Conservation (phyloP, 106 monocot genomes). For the Acorus gramineus region DNA sequence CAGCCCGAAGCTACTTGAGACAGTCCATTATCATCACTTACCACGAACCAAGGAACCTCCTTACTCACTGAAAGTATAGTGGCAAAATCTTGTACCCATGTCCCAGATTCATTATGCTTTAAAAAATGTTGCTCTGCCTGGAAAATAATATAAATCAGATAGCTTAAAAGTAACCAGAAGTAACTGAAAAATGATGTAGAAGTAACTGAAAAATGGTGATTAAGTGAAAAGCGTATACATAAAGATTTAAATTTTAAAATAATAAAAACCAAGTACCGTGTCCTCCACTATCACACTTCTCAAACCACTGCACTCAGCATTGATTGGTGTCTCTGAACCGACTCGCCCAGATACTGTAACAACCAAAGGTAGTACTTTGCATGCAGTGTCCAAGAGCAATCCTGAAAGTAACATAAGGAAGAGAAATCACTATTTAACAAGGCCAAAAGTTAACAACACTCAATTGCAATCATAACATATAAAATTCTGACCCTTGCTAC, state of each 20-base stretch:
- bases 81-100: constrained; percentile 97
- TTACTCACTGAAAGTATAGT: constrained; percentile 77
- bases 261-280: constrained; percentile 33
- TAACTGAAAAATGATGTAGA: too few relatives aligned
- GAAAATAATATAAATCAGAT: constrained; percentile 1
- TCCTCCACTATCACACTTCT: constrained; percentile 97
- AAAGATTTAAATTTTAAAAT: not conserved
- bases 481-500: too few relatives aligned
- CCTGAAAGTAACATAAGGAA: constrained; percentile 27
- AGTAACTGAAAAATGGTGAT: too few relatives aligned
- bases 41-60: constrained; percentile 95
- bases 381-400: constrained; percentile 63
- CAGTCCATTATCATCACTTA: constrained; percentile 10
- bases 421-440: not conserved
- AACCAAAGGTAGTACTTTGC: constrained; percentile 75
- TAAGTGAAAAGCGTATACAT: too few relatives aligned
- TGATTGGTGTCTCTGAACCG: constrained; percentile 81
- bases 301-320: constrained; percentile 77
- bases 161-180: not conserved
- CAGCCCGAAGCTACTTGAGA: too few relatives aligned
- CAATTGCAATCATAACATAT: too few relatives aligned
- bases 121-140: constrained; percentile 94
- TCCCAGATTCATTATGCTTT: constrained; percentile 94
- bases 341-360: constrained; percentile 86
- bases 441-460: too few relatives aligned